Evolutionary conservation across 1,139 yeast genomes (phyloP), one percentile per base, ranked within the genome.

Genomic region (Torulaspora pretoriensis): DNA sequence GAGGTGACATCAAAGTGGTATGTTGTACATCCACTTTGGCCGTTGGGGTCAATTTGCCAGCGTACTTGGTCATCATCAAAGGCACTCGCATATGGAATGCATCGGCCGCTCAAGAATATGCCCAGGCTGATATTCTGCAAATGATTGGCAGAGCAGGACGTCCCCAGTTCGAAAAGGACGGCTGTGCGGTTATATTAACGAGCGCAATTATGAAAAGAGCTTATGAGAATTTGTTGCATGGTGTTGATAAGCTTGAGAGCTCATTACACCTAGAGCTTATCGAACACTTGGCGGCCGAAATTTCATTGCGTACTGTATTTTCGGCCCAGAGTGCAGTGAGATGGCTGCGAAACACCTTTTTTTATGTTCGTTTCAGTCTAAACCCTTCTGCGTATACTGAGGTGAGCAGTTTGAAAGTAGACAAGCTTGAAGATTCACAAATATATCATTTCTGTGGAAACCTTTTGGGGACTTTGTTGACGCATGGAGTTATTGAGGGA

Each of bases 21-120:
- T 78, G 82, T 42, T 76, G 78, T 1, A 79, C 84, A 0, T 76
- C 83, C 0, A 79, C 83, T 0, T 62, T 79, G 48, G 81, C 97
- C 0, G 89, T 97, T 94, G 97, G 97, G 58, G 97, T 92, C 33
- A 92, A 92, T 60, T 73, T 92, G 51, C 97, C 97, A 1, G 97
- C 97, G 0, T 92, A 89, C 68, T 71, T 92, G 57, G 98, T 92
- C 7, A 80, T 92, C 41, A 86, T 92, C 52, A 92, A 92, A 64
- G 97, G 97, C 31, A 92, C 98, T 2, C 49, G 47, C 24, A 48
- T 55, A 33, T 75, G 82, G 75, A 61, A 49, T 10, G 31, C 47
- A 5, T 49, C 57, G 19, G 59, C 50, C 13, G 26, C 43, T n/a
- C 52, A 47, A 24, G 80, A 76, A 47, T 75, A 75, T 46, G 63